Conservation (phyloP, 2,329 filamentous ascomycete genomes). For the Neofusicoccum sp. region DNA sequence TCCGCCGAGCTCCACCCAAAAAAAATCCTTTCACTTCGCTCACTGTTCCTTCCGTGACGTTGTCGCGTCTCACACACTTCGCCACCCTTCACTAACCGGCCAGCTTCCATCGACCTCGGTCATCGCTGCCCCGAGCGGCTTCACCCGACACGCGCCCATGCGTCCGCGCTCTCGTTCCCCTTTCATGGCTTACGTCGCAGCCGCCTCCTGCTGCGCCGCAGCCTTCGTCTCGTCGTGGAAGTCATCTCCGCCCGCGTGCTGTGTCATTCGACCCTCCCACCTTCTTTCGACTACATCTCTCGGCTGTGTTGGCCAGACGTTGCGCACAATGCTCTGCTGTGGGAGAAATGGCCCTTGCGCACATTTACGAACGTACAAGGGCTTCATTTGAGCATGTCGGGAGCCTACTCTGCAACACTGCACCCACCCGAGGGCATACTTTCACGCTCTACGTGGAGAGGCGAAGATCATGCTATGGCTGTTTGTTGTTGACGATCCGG, state of each 20-base stretch:
- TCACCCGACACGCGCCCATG: not conserved
- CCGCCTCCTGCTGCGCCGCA: not conserved
- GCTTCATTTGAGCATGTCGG: too few species aligned
- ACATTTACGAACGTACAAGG: too few species aligned
- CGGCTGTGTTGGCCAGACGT: too few species aligned
- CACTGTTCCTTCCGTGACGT: not conserved
- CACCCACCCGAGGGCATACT: too few species aligned
- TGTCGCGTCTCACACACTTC: too few species aligned
- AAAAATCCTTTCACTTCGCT: not conserved
- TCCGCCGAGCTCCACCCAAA: not conserved
- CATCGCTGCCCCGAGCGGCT: not conserved
- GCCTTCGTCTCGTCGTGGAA: not conserved
- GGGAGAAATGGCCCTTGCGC: too few species aligned
- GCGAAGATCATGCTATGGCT: too few species aligned
- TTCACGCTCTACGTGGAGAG: too few species aligned
- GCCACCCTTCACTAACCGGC: not conserved
- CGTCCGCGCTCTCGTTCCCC: not conserved
- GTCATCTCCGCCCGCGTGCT: not conserved
- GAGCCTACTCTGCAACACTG: too few species aligned
- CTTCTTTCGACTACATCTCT: constrained; percentile 5
- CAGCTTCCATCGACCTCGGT: not conserved
- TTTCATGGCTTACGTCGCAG: not conserved
- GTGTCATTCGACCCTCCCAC: not conserved
- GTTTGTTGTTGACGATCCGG: too few species aligned
- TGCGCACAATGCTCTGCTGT: too few species aligned